Evolutionary conservation across 768 basidiomycete genomes (phyloP).

Genomic region (Mycena metata): DNA sequence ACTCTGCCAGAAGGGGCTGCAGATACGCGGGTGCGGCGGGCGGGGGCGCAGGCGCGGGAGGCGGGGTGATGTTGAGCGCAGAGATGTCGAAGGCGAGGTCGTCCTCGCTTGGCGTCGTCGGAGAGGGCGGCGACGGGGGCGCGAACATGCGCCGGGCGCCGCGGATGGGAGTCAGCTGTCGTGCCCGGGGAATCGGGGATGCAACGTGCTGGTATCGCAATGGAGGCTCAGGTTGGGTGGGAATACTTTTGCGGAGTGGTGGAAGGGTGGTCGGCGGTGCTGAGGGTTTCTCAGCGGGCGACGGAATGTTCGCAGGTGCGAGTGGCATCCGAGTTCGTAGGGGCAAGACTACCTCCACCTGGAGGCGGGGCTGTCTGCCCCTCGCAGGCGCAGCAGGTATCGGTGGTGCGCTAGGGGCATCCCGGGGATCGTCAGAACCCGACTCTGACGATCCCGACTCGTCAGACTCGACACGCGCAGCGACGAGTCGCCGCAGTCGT

Average conservation of each 20-base stretch:
- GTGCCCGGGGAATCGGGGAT: conserved; percentile 59
- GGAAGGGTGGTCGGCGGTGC: conserved; percentile 10
- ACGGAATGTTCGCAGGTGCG: conserved; percentile 34
- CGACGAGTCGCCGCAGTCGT: conserved; percentile 36
- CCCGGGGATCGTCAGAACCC: background rate
- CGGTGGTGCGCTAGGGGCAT: conserved; percentile 18
- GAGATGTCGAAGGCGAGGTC: conserved; percentile 65
- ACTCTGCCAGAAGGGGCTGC: conserved; percentile 76
- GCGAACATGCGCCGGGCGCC: conserved; percentile 55
- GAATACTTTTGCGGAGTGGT: conserved; percentile 16
- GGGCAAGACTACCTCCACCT: conserved; percentile 61
- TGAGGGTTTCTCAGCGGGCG: conserved; percentile 25
- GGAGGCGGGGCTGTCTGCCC: conserved; percentile 37
- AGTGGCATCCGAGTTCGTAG: conserved; percentile 42
- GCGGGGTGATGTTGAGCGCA: conserved; percentile 53
- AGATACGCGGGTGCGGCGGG: conserved; percentile 65
- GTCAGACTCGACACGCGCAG: conserved; percentile 23
- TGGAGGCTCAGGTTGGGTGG: conserved; percentile 11
- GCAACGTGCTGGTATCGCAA: conserved; percentile 43
- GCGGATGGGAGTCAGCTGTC: conserved; percentile 78
- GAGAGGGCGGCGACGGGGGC: conserved; percentile 68
- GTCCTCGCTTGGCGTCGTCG: conserved; percentile 59
- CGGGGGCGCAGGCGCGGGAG: conserved; percentile 41
- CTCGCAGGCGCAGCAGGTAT: conserved; percentile 35
- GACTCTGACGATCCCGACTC: too few relatives aligned